Percentiles rank a stretch among this genome's conserved stretches.
Evolutionary conservation across 2,329 filamentous ascomycete species (phyloP).

Genomic region (Scedosporium aurantiacum): DNA sequence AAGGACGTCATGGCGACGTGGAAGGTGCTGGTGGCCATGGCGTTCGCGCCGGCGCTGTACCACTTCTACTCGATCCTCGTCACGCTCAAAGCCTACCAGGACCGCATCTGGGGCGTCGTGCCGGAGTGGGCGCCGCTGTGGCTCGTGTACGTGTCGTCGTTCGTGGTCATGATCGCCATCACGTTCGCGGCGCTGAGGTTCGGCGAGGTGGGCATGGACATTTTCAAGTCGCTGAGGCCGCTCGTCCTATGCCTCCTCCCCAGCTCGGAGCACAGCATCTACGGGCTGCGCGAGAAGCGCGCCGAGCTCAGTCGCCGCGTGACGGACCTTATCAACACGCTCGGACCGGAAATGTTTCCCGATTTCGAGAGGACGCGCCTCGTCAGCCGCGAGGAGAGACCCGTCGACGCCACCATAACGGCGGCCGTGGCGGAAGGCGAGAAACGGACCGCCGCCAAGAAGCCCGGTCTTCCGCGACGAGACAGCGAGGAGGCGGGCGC

Average conservation of each 20-base stretch:
- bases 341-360: slow-evolving; percentile 93
- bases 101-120: slow-evolving; percentile 72
- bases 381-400: slow-evolving; percentile 35
- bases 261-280: slow-evolving; percentile 70
- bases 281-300: slow-evolving; percentile 62
- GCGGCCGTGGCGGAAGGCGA: slow-evolving; percentile 7
- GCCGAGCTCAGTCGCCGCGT: slow-evolving; percentile 69
- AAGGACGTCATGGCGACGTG: slow-evolving; percentile 87
- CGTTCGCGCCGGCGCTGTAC: slow-evolving; percentile 72
- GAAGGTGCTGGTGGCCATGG: slow-evolving; percentile 84
- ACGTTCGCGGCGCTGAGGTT: slow-evolving; percentile 91
- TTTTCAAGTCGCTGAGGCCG: slow-evolving; percentile 85
- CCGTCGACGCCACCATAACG: slow-evolving; percentile 9
- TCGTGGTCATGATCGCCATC: slow-evolving; percentile 73
- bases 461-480: slow-evolving; percentile 18
- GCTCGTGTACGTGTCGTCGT: slow-evolving; percentile 61
- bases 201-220: slow-evolving; percentile 98
- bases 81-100: slow-evolving; percentile 66
- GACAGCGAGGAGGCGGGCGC: slow-evolving; percentile 39
- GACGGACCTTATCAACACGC: slow-evolving; percentile 84
- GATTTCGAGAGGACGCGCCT: slow-evolving; percentile 77
- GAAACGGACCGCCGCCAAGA: not conserved
- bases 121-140: slow-evolving; percentile 73
- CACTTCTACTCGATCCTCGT: slow-evolving; percentile 68
- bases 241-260: slow-evolving; percentile 78